Evolutionary conservation across 495 filamentous ascomycete species (phyloP), one percentile per base, ranked within the genome.

Genomic region (Penicillium canariense): DNA sequence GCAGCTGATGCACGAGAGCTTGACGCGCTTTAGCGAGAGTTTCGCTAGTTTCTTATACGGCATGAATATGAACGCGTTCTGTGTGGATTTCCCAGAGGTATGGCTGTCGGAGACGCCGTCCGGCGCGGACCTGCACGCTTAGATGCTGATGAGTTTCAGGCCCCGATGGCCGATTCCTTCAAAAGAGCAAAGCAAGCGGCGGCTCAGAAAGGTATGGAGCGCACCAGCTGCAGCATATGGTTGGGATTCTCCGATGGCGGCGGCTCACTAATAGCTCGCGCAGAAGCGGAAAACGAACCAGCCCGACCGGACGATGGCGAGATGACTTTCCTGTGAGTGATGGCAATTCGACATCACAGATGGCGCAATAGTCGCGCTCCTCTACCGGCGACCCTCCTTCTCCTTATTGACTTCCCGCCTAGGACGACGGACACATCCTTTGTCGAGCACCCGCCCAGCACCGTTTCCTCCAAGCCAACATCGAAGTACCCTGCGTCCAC

Each of bases 21-120:
- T 98, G 69, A 85, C 90, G 35, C 83, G 94, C 8, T 98, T 98
- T 70, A 93, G 87, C 68, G 94, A 98, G 79, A 94, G 86, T 70
- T 98, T 98, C 67, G 93, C 92, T 0, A 89, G 85, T 65, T 97
- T 98, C 60, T 66, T 98, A 48, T 97, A 97, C 56, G 94, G 94
- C 3, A 66, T 98, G 69, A 97, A 97, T 61, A 95, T 98, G 90
- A 97, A 97, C 71, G 94, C 95, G 4, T 98, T 97, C 66, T 98
- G 94, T 68, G 92, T 97, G 32, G 94, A 97, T 73, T 97, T 97
- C 68, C 89, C 91, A 0, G 95, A 98, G 83, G 91, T 92, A 75
- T 50, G 62, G 23, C 23, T 22, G 32, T 28, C 5, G 17, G 11
- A 30, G 6, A 31, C 6, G 30, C 17, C 23, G 18, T 35, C 30